Evolutionary conservation across 2,329 filamentous ascomycete species (phyloP), one percentile per base, ranked within the genome.

Genomic region (Zasmidium angulare): DNA sequence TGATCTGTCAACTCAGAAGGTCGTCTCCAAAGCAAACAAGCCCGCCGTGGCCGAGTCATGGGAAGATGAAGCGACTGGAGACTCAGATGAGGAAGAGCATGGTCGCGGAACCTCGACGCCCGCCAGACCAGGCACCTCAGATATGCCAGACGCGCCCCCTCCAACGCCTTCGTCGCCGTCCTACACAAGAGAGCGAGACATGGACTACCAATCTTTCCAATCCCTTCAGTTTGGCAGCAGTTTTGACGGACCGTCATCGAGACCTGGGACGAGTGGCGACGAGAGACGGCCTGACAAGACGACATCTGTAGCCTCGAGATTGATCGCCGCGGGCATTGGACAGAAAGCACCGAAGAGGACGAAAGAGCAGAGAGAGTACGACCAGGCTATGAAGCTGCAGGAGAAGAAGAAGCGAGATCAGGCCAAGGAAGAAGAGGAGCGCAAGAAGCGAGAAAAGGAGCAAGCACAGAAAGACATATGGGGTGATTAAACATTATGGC

Each of bases 251-350:
- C 3, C 56, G 20, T 52, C 54, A 3, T 43, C 36, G 9, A 29
- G 40, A 49, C 31, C 29, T 11, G 46, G 22, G 2, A 52, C 26
- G 10, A 43, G 47, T 11, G 53, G 22, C 61, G 72, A 67, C 59
- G 73, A 66, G 57, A 70, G 60, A 60, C 67, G 57, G 79, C 93
- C 92, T 0, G 93, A 96, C 77, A 99, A 96, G 81, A 96, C 93
- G 63, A 96, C 96, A 62, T 91, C 92, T 0, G 91, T 96, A 43
- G 95, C 95, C 3, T 85, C 89, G 62, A 82, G 95, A 60, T 83
- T 99, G 84, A 98, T 99, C 73, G 92, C 91, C 0, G 90, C 89
- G 2, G 92, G 90, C 0, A 78, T 98, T 65, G 95, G 95, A 0
- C 84, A 97, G 56, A 86, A 87, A 70, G 86, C 88, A 31, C 91